These are phyloP conservation scores for Oehlia diaphana DNA, from an alignment of 192 early-diverging fungal genomes.

Conservation along the genomic window DNA sequence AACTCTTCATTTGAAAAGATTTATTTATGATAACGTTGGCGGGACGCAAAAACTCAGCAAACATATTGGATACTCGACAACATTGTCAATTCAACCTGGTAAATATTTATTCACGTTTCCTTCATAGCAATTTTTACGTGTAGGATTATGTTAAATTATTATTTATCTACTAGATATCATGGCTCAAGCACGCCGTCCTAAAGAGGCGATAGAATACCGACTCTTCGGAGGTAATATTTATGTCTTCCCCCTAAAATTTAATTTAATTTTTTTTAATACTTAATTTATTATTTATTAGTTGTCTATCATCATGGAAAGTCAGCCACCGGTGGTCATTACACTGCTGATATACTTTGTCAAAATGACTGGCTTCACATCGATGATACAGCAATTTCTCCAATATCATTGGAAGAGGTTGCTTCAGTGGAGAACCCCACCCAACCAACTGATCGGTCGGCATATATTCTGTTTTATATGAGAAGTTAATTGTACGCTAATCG, in stretches of 20 bases:
- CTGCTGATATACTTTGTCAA: conserved; percentile 81
- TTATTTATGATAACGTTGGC: conserved; percentile 76
- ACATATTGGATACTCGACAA: conserved; percentile 69
- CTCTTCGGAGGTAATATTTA: conserved; percentile 65
- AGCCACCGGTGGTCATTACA: conserved; percentile 95
- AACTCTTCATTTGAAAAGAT: conserved; percentile 93
- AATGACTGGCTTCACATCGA: conserved; percentile 91
- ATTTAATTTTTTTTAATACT: conserved; percentile 26
- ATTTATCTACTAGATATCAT: conserved; percentile 32
- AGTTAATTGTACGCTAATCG: neutral
- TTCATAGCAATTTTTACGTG: neutral
- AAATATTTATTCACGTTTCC: conserved; percentile 8
- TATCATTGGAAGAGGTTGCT: conserved; percentile 61
- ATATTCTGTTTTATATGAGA: conserved; percentile 74
- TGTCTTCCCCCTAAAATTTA: conserved; percentile 14
- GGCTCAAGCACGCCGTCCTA: conserved; percentile 53
- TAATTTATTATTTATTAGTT: conserved; percentile 42
- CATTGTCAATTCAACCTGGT: conserved; percentile 66
- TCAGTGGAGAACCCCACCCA: conserved; percentile 41
- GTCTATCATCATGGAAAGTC: conserved; percentile 93
- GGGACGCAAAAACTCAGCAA: conserved; percentile 86
- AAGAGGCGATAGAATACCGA: conserved; percentile 57
- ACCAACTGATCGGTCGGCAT: conserved; percentile 65
- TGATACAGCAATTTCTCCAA: conserved; percentile 72
- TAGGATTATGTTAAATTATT: conserved; percentile 21